Evolutionary conservation across 768 basidiomycete genomes (phyloP).

Genomic region (Podaxis pistillaris): DNA sequence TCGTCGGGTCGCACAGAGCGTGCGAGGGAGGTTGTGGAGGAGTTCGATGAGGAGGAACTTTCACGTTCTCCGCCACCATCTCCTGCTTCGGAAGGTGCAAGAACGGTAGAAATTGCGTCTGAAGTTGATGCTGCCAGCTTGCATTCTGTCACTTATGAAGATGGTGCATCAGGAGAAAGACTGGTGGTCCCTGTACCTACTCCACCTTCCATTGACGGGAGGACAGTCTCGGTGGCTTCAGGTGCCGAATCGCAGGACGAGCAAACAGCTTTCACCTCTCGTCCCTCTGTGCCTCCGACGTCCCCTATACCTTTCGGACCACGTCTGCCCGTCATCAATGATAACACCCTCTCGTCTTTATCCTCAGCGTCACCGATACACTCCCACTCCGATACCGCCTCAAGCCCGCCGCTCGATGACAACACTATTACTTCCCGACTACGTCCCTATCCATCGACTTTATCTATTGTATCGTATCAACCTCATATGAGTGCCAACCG

Average conservation of each 20-base stretch:
- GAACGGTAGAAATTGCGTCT: conserved; percentile 36
- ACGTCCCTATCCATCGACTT: not conserved
- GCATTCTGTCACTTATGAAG: conserved; percentile 3
- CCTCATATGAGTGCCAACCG: not conserved
- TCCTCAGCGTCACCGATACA: not conserved
- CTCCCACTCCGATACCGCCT: not conserved
- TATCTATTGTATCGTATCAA: conserved; percentile 10
- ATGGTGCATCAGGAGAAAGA: conserved; percentile 8
- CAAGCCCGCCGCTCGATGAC: conserved; percentile 2
- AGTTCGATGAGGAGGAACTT: conserved; percentile 18
- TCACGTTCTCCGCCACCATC: conserved; percentile 23
- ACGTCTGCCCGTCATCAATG: conserved; percentile 2
- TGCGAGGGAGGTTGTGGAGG: conserved; percentile 21
- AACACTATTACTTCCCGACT: conserved; percentile 1
- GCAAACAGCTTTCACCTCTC: not conserved
- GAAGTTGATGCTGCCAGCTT: conserved; percentile 21
- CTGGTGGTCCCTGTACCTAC: conserved; percentile 2
- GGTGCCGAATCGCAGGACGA: conserved; percentile 2
- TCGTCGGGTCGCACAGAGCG: conserved; percentile 18
- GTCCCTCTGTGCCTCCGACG: not conserved
- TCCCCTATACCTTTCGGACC: not conserved
- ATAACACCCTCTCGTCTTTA: not conserved
- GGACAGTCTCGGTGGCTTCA: not conserved
- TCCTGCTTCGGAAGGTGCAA: conserved; percentile 33
- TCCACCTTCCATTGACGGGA: conserved; percentile 3